A percentile compares a stretch with the other conserved stretches of the same genome.
Evolutionary conservation across 805 yeast genomes (phyloP).

Genomic region (Lachancea cidri): DNA sequence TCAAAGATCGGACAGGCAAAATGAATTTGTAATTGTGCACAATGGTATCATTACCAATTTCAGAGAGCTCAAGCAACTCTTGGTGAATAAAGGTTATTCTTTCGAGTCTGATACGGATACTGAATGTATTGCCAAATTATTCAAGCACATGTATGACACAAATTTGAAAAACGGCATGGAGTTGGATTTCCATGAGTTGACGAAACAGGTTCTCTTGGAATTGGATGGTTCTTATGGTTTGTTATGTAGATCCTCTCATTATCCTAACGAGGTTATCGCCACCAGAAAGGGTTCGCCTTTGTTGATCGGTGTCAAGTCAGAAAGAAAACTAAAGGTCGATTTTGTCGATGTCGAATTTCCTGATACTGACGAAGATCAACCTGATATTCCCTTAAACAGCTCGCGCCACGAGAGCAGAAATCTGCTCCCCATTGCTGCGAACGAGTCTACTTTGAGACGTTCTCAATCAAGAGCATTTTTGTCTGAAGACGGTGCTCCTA

Average conservation of each 20-base stretch:
- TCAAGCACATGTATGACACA: constrained; percentile 83
- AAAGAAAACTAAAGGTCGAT: constrained; percentile 91
- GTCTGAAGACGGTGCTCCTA: constrained; percentile 87
- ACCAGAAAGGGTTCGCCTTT: constrained; percentile 98
- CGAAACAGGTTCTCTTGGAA: constrained; percentile 87
- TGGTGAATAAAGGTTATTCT: constrained; percentile 68
- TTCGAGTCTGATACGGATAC: constrained; percentile 96
- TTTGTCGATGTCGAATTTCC: constrained; percentile 98
- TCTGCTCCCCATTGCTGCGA: constrained; percentile 52
- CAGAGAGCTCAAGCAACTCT: constrained; percentile 81
- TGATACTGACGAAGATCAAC: constrained; percentile 43
- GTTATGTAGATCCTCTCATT: constrained; percentile 84
- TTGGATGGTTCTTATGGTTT: constrained; percentile 97
- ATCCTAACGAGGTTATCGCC: constrained; percentile 93
- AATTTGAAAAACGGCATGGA: constrained; percentile 66
- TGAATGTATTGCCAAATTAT: constrained; percentile 94
- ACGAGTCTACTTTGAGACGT: constrained; percentile 59
- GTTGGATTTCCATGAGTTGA: constrained; percentile 84
- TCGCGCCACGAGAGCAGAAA: constrained; percentile 20
- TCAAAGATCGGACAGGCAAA: constrained; percentile 76
- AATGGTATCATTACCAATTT: constrained; percentile 97
- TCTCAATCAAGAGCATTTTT: constrained; percentile 96
- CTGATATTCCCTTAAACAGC: constrained; percentile 28
- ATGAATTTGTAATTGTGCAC: constrained; percentile 90
- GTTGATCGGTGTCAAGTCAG: constrained; percentile 95